A percentile compares a stretch with the other conserved stretches of the same genome.
phyloP scores from a whole-genome alignment of 1,284 basidiomycete genomes.

The Afroboletus lepidellus region DNA sequence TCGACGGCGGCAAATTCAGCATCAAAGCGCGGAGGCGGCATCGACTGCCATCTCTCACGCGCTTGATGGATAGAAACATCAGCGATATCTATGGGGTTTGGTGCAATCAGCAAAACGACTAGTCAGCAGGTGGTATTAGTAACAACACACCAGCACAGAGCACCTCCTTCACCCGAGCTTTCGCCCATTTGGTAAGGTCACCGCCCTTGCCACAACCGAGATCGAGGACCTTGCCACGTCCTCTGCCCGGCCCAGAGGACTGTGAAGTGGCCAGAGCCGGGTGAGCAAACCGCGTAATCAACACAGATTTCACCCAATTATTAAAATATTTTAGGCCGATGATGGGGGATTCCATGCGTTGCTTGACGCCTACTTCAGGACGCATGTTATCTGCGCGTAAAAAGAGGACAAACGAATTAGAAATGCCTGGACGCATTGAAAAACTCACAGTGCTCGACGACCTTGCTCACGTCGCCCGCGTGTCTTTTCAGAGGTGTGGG shows the following conservation, averaged over 20 bases:
- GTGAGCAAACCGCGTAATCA: slow-evolving; percentile 85
- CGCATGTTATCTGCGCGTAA: slow-evolving; percentile 77
- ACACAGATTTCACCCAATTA: slow-evolving; percentile 97
- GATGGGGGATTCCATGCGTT: slow-evolving; percentile 90
- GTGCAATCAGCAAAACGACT: slow-evolving; percentile 6
- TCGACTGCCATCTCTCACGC: slow-evolving; percentile 56
- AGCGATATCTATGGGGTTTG: slow-evolving; percentile 75
- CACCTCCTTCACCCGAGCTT: slow-evolving; percentile 79
- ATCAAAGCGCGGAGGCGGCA: slow-evolving; percentile 58
- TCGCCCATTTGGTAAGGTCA: slow-evolving; percentile 94
- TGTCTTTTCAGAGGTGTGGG: slow-evolving; percentile 50
- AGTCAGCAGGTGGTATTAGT: neutral
- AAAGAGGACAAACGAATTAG: slow-evolving; percentile 2
- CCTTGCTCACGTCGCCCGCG: slow-evolving; percentile 62
- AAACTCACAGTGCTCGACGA: slow-evolving; percentile 71
- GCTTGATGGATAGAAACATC: slow-evolving; percentile 91
- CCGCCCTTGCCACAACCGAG: slow-evolving; percentile 98
- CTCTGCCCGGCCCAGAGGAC: slow-evolving; percentile 35
- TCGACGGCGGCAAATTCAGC: slow-evolving; percentile 87
- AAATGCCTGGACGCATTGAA: neutral
- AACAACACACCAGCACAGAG: slow-evolving; percentile 74
- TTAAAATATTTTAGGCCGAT: slow-evolving; percentile 97
- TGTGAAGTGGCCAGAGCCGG: slow-evolving; percentile 50
- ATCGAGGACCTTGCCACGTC: slow-evolving; percentile 82
- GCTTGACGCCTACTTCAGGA: slow-evolving; percentile 84